These are phyloP conservation scores for Chalciporus pseudorubinellus DNA, from an alignment of 768 basidiomycete species.

Conservation along the genomic window DNA sequence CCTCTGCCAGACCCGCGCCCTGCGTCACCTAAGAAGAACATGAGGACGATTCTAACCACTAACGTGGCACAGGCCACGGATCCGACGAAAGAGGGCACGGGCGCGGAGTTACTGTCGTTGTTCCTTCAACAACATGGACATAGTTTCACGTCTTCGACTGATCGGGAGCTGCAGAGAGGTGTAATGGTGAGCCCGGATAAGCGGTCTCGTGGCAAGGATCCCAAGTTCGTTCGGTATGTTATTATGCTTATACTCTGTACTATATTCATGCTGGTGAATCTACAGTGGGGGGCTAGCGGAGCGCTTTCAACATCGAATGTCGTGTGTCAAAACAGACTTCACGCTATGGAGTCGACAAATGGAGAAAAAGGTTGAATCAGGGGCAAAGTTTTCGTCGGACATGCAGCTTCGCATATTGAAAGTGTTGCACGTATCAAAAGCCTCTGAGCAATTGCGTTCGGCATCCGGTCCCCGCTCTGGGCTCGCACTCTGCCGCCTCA, in stretches of 20 bases:
- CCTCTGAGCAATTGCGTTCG: slow-evolving; percentile 29
- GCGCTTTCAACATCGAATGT: slow-evolving; percentile 42
- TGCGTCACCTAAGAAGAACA: slow-evolving; percentile 31
- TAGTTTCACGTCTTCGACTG: slow-evolving; percentile 35
- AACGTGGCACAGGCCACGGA: slow-evolving; percentile 52
- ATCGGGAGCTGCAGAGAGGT: slow-evolving; percentile 45
- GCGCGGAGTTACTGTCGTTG: slow-evolving; percentile 51
- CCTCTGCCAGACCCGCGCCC: slow-evolving; percentile 17
- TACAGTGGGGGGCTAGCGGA: slow-evolving; percentile 59
- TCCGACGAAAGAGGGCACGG: slow-evolving; percentile 47
- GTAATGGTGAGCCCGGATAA: slow-evolving; percentile 61
- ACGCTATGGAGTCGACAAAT: slow-evolving; percentile 54
- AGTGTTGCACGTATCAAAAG: slow-evolving; percentile 37
- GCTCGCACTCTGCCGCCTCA: slow-evolving; percentile 43
- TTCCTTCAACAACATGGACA: slow-evolving; percentile 47
- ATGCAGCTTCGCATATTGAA: slow-evolving; percentile 44
- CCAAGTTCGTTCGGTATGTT: slow-evolving; percentile 49
- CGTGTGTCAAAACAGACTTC: slow-evolving; percentile 44
- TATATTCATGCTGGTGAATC: no score
- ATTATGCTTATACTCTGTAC: neutral
- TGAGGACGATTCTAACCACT: slow-evolving; percentile 52
- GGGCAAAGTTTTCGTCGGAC: slow-evolving; percentile 35
- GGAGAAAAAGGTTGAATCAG: slow-evolving; percentile 34
- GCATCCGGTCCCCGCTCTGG: slow-evolving; percentile 31
- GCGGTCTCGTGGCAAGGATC: slow-evolving; percentile 39